phyloP scores from a whole-genome alignment of 1,284 basidiomycete species.

The Neolentinus lepideus region DNA sequence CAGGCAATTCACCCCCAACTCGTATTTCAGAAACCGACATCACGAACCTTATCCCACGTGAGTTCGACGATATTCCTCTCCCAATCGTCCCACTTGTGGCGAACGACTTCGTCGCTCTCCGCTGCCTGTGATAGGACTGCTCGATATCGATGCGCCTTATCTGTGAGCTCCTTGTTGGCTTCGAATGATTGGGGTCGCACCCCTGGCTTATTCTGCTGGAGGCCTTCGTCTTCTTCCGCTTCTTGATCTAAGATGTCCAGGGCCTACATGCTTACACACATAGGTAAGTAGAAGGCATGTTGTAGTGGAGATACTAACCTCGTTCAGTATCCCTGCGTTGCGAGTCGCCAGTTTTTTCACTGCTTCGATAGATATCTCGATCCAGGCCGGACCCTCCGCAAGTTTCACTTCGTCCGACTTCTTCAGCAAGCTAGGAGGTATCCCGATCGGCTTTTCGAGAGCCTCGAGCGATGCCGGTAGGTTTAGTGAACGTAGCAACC shows the following conservation, averaged over 20 bases:
- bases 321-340: conserved; percentile 63
- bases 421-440: conserved; percentile 83
- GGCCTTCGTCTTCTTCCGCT: conserved; percentile 78
- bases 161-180: conserved; percentile 70
- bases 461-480: conserved; percentile 87
- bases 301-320: conserved; percentile 40
- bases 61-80: conserved; percentile 66
- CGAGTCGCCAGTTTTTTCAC: conserved; percentile 63
- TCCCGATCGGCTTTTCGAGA: conserved; percentile 77
- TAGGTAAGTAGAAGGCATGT: neutral
- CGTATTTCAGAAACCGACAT: neutral
- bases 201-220: conserved; percentile 41
- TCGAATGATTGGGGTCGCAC: conserved; percentile 65
- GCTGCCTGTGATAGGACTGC: conserved; percentile 67
- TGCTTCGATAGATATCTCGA: conserved; percentile 70
- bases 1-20: neutral
- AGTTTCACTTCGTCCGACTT: conserved; percentile 83
- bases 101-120: conserved; percentile 69
- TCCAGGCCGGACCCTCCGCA: conserved; percentile 68
- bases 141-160: conserved; percentile 67
- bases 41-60: conserved; percentile 62
- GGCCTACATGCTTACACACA: conserved; percentile 39
- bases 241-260: conserved; percentile 87
- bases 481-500: conserved; percentile 66
- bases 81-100: conserved; percentile 86